Percentiles rank a stretch among this genome's conserved stretches.
These are phyloP conservation scores for Thelephora aurantiotincta DNA, from an alignment of 768 basidiomycete species.

Conservation along the genomic window DNA sequence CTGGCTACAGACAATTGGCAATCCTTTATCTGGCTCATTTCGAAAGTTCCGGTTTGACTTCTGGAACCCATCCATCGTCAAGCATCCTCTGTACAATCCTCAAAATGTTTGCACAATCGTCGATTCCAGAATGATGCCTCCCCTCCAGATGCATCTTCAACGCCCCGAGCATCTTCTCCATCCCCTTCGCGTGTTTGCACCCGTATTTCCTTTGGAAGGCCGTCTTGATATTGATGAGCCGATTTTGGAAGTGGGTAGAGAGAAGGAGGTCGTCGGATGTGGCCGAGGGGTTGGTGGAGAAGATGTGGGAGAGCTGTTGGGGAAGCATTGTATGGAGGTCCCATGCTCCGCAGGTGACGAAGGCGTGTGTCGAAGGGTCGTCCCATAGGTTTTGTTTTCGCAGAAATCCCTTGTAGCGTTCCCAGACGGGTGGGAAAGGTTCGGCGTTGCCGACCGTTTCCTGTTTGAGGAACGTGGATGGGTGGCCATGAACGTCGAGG, in stretches of 20 bases:
- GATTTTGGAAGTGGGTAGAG: slow-evolving; percentile 8
- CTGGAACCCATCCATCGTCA: slow-evolving; percentile 14
- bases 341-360: slow-evolving; percentile 19
- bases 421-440: slow-evolving; percentile 15
- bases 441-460: slow-evolving; percentile 13
- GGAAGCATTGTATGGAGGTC: slow-evolving; percentile 18
- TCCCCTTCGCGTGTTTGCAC: slow-evolving; percentile 9
- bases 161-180: slow-evolving; percentile 13
- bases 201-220: slow-evolving; percentile 10
- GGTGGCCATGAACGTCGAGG: neutral
- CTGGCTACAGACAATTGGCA: too few relatives aligned
- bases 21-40: neutral
- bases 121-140: slow-evolving; percentile 18
- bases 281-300: neutral
- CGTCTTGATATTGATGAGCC: slow-evolving; percentile 17
- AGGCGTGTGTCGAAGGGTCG: slow-evolving; percentile 7
- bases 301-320: slow-evolving; percentile 10
- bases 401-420: slow-evolving; percentile 14
- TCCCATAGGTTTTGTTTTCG: slow-evolving; percentile 6
- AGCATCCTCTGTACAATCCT: slow-evolving; percentile 13
- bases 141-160: slow-evolving; percentile 14
- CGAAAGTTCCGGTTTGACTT: slow-evolving; percentile 2
- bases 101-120: slow-evolving; percentile 18
- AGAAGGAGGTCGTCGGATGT: slow-evolving; percentile 4
- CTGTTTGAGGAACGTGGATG: slow-evolving; percentile 2